These are phyloP conservation scores for Fusarium sp. DNA, from an alignment of 2,329 filamentous ascomycete genomes.

Conservation along the genomic window DNA sequence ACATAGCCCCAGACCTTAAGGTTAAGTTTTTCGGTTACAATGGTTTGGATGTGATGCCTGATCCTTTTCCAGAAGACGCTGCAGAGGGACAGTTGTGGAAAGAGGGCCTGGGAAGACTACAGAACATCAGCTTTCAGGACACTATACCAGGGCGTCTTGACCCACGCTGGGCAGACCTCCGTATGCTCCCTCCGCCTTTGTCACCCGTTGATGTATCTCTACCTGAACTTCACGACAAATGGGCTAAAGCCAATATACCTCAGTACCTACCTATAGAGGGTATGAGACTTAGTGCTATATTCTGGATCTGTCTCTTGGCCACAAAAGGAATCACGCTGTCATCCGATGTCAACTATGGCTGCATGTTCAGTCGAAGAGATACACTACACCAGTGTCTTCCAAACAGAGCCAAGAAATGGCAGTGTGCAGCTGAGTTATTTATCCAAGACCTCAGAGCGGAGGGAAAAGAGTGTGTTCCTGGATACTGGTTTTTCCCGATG, in stretches of 20 bases:
- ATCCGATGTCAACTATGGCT: not conserved
- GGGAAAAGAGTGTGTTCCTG: not conserved
- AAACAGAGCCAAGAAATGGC: not conserved
- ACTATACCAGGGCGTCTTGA: not conserved
- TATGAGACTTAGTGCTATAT: not conserved
- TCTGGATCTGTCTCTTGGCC: not conserved
- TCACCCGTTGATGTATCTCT: not conserved
- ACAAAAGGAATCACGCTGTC: not conserved
- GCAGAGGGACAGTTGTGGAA: not conserved
- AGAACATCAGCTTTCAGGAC: not conserved
- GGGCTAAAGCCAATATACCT: too few relatives aligned
- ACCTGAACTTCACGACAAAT: fast-evolving
- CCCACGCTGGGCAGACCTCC: not conserved
- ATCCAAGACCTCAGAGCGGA: not conserved
- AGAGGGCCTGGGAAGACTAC: not conserved
- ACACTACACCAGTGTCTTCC: not conserved
- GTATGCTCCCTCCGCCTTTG: not conserved
- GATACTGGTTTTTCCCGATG: not conserved
- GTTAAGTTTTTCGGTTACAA: not conserved
- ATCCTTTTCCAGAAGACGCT: not conserved
- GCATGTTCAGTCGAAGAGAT: not conserved
- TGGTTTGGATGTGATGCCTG: not conserved
- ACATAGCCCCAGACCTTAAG: not conserved
- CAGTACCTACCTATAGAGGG: not conserved
- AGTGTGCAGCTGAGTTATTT: not conserved